These are phyloP conservation scores for Tulasnella sp. DNA, from an alignment of 768 basidiomycete genomes.

Conservation along the genomic window DNA sequence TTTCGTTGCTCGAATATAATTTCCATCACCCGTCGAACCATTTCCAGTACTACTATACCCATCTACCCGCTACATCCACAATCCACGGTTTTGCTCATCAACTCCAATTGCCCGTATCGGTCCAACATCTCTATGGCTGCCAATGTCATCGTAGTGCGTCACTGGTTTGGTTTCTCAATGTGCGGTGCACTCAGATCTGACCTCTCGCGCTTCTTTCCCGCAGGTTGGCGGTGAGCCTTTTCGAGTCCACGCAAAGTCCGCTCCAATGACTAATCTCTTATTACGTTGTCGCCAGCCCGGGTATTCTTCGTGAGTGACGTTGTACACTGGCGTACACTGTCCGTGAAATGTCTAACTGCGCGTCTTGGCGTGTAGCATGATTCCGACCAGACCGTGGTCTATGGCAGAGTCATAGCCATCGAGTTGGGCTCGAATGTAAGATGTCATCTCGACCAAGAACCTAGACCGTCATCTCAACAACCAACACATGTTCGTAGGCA, in stretches of 20 bases:
- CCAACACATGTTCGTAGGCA: not conserved
- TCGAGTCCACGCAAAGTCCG: not conserved
- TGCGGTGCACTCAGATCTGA: constrained; percentile 10
- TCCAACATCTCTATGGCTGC: not conserved
- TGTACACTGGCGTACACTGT: not conserved
- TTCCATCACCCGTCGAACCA: not conserved
- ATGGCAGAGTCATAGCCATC: not conserved
- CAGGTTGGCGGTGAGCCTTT: not conserved
- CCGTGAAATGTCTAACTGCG: not conserved
- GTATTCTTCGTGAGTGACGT: constrained; percentile 14
- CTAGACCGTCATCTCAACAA: not conserved
- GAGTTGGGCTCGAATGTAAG: constrained; percentile 1
- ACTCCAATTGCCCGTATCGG: not conserved
- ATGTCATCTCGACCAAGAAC: not conserved
- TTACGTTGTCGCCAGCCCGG: constrained; percentile 1
- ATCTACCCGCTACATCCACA: not conserved
- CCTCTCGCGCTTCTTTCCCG: not conserved
- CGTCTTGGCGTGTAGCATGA: constrained; percentile 1
- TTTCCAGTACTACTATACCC: not conserved
- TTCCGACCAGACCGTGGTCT: constrained; percentile 2
- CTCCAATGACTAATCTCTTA: not conserved
- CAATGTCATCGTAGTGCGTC: not conserved
- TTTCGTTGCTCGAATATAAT: not conserved
- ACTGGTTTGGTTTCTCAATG: not conserved
- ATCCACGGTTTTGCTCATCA: not conserved